These are phyloP conservation scores for Cladosporium sp. DNA, from an alignment of 2,329 filamentous ascomycete genomes.

Conservation along the genomic window DNA sequence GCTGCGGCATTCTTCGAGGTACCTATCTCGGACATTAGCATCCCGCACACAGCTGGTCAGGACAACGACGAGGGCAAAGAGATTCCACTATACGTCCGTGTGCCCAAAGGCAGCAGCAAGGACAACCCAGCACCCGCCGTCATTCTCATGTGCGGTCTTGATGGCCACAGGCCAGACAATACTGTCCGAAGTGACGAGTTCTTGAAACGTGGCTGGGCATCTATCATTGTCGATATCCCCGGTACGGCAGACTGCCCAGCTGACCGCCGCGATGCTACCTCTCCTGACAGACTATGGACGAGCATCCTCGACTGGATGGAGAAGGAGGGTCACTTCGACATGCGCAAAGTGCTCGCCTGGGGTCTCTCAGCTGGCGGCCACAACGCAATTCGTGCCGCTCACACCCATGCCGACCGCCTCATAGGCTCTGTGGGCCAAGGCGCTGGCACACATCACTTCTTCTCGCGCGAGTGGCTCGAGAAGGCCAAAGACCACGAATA, in stretches of 20 bases:
- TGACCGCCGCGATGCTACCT: conserved; percentile 60
- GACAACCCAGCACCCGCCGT: conserved; percentile 49
- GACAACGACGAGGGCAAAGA: conserved; percentile 39
- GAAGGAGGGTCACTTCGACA: conserved; percentile 56
- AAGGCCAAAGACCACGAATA: conserved; percentile 66
- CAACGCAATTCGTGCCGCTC: conserved; percentile 65
- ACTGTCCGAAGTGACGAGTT: conserved; percentile 64
- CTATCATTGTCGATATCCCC: conserved; percentile 64
- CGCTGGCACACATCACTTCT: conserved; percentile 64
- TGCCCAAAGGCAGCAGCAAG: conserved; percentile 38
- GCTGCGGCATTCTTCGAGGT: conserved; percentile 39
- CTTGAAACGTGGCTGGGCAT: conserved; percentile 63
- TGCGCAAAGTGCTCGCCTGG: conserved; percentile 54
- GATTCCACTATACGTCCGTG: conserved; percentile 44
- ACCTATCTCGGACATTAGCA: conserved; percentile 43
- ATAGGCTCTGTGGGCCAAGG: conserved; percentile 63
- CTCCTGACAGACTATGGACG: conserved; percentile 63
- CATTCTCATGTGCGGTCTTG: conserved; percentile 62
- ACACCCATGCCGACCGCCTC: conserved; percentile 62
- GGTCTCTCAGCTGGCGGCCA: conserved; percentile 63
- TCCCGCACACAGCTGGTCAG: conserved; percentile 42
- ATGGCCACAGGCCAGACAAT: conserved; percentile 66
- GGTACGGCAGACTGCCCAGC: conserved; percentile 70
- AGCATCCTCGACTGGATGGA: conserved; percentile 65
- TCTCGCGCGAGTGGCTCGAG: conserved; percentile 61